These are phyloP conservation scores for Diaporthe batatas DNA, from an alignment of 2,329 filamentous ascomycete species.

Conservation along the genomic window DNA sequence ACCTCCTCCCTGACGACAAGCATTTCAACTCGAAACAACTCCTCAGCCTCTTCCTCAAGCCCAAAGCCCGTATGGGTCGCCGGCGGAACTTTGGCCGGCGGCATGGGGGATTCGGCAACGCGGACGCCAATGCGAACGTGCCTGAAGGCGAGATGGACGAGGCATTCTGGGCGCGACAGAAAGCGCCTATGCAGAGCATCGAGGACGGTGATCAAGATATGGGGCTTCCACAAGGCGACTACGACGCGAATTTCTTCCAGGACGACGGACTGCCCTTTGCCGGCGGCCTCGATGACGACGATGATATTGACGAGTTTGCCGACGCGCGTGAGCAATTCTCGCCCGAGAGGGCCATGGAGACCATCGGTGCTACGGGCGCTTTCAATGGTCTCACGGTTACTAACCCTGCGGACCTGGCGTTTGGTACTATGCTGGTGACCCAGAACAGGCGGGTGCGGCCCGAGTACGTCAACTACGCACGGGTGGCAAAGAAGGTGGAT, in stretches of 20 bases:
- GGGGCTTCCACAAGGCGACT: constrained; percentile 77
- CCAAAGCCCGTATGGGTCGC: constrained; percentile 85
- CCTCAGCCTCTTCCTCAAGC: constrained; percentile 92
- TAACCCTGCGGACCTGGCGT: constrained; percentile 61
- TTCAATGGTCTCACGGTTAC: constrained; percentile 61
- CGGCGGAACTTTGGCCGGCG: constrained; percentile 68
- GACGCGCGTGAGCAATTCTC: constrained; percentile 86
- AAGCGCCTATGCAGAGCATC: constrained; percentile 61
- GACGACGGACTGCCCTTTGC: constrained; percentile 82
- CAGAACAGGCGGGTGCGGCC: constrained; percentile 73
- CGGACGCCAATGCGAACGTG: constrained; percentile 60
- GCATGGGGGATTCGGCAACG: constrained; percentile 58
- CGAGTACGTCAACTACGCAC: constrained; percentile 78
- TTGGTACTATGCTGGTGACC: constrained; percentile 77
- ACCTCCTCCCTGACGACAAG: constrained; percentile 96
- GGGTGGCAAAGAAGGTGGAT: constrained; percentile 79
- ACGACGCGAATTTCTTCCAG: constrained; percentile 98
- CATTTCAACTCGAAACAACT: constrained; percentile 97
- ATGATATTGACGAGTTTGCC: constrained; percentile 77
- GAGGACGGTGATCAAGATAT: constrained; percentile 63
- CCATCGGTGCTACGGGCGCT: constrained; percentile 58
- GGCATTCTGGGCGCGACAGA: constrained; percentile 90
- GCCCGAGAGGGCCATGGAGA: constrained; percentile 68
- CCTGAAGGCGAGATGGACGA: constrained; percentile 89
- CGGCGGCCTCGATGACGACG: constrained; percentile 76